Conservation (phyloP, 345 rosid genomes). For the Moricandia arvensis region DNA sequence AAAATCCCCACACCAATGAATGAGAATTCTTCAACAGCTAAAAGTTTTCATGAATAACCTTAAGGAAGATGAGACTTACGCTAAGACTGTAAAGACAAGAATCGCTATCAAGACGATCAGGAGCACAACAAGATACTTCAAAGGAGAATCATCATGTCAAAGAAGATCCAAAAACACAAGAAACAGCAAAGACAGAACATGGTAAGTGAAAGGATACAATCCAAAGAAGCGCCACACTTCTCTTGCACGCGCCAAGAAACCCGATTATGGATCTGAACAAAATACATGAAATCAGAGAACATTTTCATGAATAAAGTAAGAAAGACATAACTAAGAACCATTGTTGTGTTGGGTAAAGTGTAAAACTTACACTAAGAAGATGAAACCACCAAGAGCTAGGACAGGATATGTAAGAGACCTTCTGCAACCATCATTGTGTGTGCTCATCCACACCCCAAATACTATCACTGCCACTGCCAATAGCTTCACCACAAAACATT, state of each 20-base stretch:
- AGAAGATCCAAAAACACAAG: constrained; percentile 36
- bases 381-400: constrained; percentile 74
- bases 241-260: constrained; percentile 88
- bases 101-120: constrained; percentile 71
- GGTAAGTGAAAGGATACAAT: constrained; percentile 64
- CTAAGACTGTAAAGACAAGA: constrained; percentile 84
- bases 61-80: constrained; percentile 57
- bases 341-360: background rate
- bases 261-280: constrained; percentile 77
- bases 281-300: constrained; percentile 11
- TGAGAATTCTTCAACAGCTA: background rate
- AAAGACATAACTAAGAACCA: background rate
- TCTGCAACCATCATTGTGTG: constrained; percentile 80
- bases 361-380: constrained; percentile 62
- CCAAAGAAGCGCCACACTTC: constrained; percentile 75
- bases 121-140: constrained; percentile 73
- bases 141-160: constrained; percentile 44
- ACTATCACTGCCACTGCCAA: constrained; percentile 64
- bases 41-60: background rate
- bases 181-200: background rate
- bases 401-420: constrained; percentile 85
- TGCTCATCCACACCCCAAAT: constrained; percentile 96
- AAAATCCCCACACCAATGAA: constrained; percentile 4
- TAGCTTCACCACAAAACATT: constrained; percentile 52
- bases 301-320: background rate